Evolutionary conservation across 257 asterid genomes (phyloP).

Genomic region (Mitragyna speciosa): DNA sequence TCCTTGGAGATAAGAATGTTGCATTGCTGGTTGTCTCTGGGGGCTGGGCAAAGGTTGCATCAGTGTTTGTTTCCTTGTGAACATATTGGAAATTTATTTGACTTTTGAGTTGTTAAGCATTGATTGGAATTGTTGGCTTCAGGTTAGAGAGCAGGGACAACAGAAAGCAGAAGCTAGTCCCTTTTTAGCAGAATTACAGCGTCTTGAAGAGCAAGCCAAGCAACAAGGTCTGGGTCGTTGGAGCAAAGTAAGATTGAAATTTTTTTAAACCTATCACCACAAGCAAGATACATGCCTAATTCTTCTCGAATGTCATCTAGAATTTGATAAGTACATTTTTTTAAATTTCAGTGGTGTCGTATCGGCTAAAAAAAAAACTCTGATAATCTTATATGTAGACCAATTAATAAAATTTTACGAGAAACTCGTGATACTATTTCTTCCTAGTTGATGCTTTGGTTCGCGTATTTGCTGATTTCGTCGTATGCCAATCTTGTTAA

Average conservation of each 20-base stretch:
- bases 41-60: conserved; percentile 92
- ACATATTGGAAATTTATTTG: background rate
- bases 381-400: too few species aligned
- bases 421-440: background rate
- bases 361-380: background rate
- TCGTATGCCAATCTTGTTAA: background rate
- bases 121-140: conserved; percentile 3
- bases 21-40: conserved; percentile 74
- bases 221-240: conserved; percentile 92
- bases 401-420: background rate
- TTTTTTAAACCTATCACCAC: background rate
- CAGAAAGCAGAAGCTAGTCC: conserved; percentile 95
- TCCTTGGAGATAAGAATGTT: conserved; percentile 74
- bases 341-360: background rate
- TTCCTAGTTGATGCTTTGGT: background rate
- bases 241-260: conserved; percentile 60
- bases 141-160: conserved; percentile 94
- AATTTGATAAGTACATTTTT: background rate
- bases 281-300: background rate
- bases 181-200: conserved; percentile 61
- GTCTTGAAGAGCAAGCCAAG: conserved; percentile 82
- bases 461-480: background rate
- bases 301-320: background rate
- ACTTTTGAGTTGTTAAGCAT: background rate
- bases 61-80: conserved; percentile 9